Base-by-base conservation (phyloP, 805 yeast species). In the Ogataea henricii region DNA sequence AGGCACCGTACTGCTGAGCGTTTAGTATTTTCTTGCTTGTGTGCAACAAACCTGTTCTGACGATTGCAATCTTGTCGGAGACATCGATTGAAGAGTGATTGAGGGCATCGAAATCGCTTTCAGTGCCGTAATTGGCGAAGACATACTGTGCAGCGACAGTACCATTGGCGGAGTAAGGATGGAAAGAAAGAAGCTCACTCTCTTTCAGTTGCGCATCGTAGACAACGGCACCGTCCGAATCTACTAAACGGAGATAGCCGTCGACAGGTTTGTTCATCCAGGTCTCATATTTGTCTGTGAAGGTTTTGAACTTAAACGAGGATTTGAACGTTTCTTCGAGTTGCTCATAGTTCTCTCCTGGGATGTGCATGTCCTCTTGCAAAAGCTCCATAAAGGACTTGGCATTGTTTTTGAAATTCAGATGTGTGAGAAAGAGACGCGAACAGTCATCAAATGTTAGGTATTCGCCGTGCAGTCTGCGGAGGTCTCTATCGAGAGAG, bases 401-500 rank as follows among this genome's bases (percentile, higher is more conserved):
- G 9, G 52, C 57, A 30, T 58, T 54, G 43, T 57, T 60, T 18
- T 52, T 60, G 46, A 53, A 56, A 36, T 52, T 54, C 26, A 65
- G 52, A 43, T 62, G 65, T 16, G 63, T 60, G 32, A 64, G 47
- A 54, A 76, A 83, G 16, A 80, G 64, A 27, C 96, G 72, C 55
- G 86, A 82, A 25, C 86, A 74, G 53, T 90, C 97, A 8, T 81
- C 76, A 46, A 74, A 76, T 2, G 96, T 83, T 41, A 88, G 62
- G 45, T 71, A 76, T 29, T 82, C 75, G 26, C 84, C 82, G 65
- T 89, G 88, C 54, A 88, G 64, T 42, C 96, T 69, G 57, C 92
- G 76, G 58, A 87, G 80, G 65, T 91, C 97, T 54, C 96, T 71
- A 42, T 86, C 81, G 16, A 89, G 69, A 2, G 96, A 87, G 1